Evolutionary conservation across 768 basidiomycete species (phyloP).

Genomic region (button mushroom (Agaricus bisporus)): DNA sequence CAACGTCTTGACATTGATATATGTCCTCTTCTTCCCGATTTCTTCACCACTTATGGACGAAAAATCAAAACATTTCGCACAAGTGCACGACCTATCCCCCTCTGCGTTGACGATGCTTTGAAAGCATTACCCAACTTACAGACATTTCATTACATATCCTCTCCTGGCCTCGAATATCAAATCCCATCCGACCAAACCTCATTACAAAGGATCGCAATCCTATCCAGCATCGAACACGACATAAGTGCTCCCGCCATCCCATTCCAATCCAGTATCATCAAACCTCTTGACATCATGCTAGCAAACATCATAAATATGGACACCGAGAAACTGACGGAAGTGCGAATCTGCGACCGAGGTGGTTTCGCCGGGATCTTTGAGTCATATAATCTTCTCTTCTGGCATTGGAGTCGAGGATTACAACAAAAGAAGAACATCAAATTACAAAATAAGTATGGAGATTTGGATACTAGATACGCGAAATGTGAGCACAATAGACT

Average conservation of each 20-base stretch:
- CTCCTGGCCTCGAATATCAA: slow-evolving; percentile 18
- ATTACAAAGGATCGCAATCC: slow-evolving; percentile 36
- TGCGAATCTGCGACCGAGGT: slow-evolving; percentile 10
- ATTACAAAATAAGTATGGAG: slow-evolving; percentile 6
- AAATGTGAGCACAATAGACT: neutral
- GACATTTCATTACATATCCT: slow-evolving; percentile 31
- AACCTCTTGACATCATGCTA: slow-evolving; percentile 9
- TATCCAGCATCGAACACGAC: slow-evolving; percentile 32
- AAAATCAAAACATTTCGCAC: slow-evolving; percentile 37
- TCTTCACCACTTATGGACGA: slow-evolving; percentile 33
- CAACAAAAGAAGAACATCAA: neutral
- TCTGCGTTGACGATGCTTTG: slow-evolving; percentile 29
- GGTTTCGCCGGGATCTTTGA: slow-evolving; percentile 20
- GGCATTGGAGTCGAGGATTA: slow-evolving; percentile 3
- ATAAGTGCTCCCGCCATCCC: slow-evolving; percentile 30
- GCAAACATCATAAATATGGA: slow-evolving; percentile 4
- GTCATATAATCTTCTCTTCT: slow-evolving; percentile 11
- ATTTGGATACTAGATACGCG: neutral
- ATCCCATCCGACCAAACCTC: slow-evolving; percentile 32
- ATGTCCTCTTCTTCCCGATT: slow-evolving; percentile 24
- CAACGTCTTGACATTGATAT: slow-evolving; percentile 38
- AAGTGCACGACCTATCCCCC: slow-evolving; percentile 20
- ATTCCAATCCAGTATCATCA: slow-evolving; percentile 32
- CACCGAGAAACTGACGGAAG: neutral
- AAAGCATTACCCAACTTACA: slow-evolving; percentile 34